Percentiles rank a stretch among this genome's conserved stretches.
Conservation (phyloP, 441 rosid species). For the Populus hybrid region DNA sequence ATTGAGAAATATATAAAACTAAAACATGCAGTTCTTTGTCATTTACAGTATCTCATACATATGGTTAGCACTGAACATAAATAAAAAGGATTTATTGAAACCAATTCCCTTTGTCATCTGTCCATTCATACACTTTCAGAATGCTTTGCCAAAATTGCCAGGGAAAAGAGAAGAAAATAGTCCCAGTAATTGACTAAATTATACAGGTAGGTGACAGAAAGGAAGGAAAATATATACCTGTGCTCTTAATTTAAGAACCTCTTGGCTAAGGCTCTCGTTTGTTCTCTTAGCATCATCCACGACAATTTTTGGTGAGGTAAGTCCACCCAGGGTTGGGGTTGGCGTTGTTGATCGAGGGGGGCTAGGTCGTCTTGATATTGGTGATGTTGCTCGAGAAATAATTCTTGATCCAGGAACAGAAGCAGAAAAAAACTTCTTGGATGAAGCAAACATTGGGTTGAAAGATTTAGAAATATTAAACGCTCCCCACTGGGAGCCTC, state of each 20-base stretch:
- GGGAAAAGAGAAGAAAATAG: background rate
- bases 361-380: constrained; percentile 53
- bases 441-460: background rate
- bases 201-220: background rate
- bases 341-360: constrained; percentile 49
- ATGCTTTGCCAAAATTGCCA: background rate
- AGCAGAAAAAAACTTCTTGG: background rate
- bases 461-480: background rate
- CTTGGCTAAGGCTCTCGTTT: constrained; percentile 44
- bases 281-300: constrained; percentile 46
- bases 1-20: background rate
- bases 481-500: constrained; percentile 7
- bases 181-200: background rate
- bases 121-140: background rate
- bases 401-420: constrained; percentile 35
- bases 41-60: background rate
- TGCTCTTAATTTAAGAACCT: constrained; percentile 51
- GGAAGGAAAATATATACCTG: constrained; percentile 39
- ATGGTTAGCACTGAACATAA: background rate
- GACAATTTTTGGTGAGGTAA: background rate
- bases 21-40: background rate
- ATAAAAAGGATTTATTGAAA: background rate
- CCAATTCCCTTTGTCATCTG: background rate
- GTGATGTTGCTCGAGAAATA: constrained; percentile 40
- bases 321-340: constrained; percentile 8